A percentile compares a stretch with the other conserved stretches of the same genome.
These are phyloP conservation scores for Hamiltosporidium tvaerminnensis DNA, from an alignment of 371 early-diverging fungal species.

Conservation along the genomic window DNA sequence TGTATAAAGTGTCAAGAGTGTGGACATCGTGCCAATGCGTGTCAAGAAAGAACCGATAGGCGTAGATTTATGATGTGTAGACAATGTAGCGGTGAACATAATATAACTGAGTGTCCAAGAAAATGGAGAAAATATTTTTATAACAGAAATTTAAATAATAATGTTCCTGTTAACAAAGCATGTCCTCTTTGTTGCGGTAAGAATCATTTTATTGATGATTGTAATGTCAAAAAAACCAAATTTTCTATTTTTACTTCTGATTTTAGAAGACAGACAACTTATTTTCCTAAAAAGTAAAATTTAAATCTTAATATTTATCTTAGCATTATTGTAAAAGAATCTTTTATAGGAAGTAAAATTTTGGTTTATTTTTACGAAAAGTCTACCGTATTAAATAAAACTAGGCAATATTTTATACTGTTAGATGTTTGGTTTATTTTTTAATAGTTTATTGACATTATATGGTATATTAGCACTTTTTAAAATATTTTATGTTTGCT, in stretches of 20 bases:
- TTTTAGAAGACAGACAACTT: neutral
- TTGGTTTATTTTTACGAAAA: too few relatives aligned
- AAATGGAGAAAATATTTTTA: slow-evolving; percentile 11
- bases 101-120: slow-evolving; percentile 8
- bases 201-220: slow-evolving; percentile 20
- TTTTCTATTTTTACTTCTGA: slow-evolving; percentile 10
- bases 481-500: too few relatives aligned
- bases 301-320: neutral
- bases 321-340: too few relatives aligned
- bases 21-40: slow-evolving; percentile 8
- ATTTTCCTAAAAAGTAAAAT: neutral
- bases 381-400: too few relatives aligned
- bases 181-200: slow-evolving; percentile 5
- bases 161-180: neutral
- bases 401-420: too few relatives aligned
- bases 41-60: slow-evolving; percentile 11
- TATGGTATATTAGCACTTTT: too few relatives aligned
- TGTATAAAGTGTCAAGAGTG: slow-evolving; percentile 14
- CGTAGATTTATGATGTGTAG: slow-evolving; percentile 4
- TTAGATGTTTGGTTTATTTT: too few relatives aligned
- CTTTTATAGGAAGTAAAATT: too few relatives aligned
- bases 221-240: slow-evolving; percentile 5
- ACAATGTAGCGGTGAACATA: slow-evolving; percentile 7
- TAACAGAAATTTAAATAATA: neutral
- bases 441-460: too few relatives aligned